Evolutionary conservation across 2,329 filamentous ascomycete genomes (phyloP), one percentile per base, ranked within the genome.

Genomic region (Penicillium sp.): DNA sequence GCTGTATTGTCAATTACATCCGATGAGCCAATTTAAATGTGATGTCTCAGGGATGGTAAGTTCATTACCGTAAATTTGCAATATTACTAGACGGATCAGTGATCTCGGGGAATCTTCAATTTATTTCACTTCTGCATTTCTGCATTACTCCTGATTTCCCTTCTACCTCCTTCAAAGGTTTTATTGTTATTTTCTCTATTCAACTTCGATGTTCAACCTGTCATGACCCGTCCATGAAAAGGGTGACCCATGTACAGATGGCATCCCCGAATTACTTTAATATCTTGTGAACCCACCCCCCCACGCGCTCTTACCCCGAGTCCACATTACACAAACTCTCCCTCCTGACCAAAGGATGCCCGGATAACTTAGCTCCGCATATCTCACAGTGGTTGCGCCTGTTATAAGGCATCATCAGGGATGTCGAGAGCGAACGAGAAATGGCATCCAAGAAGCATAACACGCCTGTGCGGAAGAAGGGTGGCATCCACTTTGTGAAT

Each of bases 401-500:
- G 18, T 40, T 18, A 12, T 22, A 12, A 12, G 37, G 9, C 18
- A 40, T 22, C 33, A 18, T 40, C 18, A 22, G 46, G 44, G 27
- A 40, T 37, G 46, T 49, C 23, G 31, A 27, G 14, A 45, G 25
- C 8, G 9, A 45, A 20, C 23, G 26, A 26, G 35, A 44, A 7
- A 70, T 70, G 69, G 56, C 67, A 15, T 59, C 64, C 20, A 57
- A 53, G 26, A 67, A 65, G 53, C 55, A 57, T n/a, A 33, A 45
- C 49, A 31, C 23, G 52, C 22, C 55, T 18, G 37, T 54, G 44
- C 61, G 55, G 42, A 63, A 60, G 57, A 62, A 55, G 22, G 68
- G 69, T 31, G 55, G 58, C 37, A 70, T 72, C 37, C 67, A 70
- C 52, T 72, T 72, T 25, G 65, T 72, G 56, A 72, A 72, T 53